Evolutionary conservation across 1,284 basidiomycete species (phyloP).

Genomic region (Papiliotrema flavescens): DNA sequence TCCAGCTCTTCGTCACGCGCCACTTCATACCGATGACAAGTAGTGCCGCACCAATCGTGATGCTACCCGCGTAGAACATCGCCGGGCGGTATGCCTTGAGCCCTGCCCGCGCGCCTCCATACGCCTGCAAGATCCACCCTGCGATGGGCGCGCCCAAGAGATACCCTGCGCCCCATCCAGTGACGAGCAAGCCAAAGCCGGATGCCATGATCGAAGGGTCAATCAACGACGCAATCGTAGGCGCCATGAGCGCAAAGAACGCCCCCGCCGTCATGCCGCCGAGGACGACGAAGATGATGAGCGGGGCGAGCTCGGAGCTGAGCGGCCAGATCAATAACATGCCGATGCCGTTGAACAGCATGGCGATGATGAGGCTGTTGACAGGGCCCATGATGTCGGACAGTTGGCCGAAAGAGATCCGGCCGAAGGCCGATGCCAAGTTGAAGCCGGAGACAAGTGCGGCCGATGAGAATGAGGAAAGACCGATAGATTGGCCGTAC

Average conservation of each 20-base stretch:
- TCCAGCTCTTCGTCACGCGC: constrained; percentile 5
- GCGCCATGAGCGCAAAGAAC: constrained; percentile 34
- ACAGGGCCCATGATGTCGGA: constrained; percentile 21
- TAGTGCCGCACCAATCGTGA: constrained; percentile 12
- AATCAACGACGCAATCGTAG: constrained; percentile 19
- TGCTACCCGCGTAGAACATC: constrained; percentile 28
- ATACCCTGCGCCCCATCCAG: constrained; percentile 25
- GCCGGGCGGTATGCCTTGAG: constrained; percentile 27
- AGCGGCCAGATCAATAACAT: constrained; percentile 26
- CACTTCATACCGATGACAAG: constrained; percentile 6
- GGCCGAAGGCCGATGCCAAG: constrained; percentile 24
- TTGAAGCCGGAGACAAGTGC: constrained; percentile 27
- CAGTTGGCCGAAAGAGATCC: constrained; percentile 25
- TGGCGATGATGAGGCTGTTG: constrained; percentile 16
- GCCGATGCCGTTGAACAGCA: constrained; percentile 13
- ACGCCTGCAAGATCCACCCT: constrained; percentile 24
- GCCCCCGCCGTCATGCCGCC: constrained; percentile 25
- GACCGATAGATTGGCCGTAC: constrained; percentile 36
- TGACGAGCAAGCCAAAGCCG: constrained; percentile 29
- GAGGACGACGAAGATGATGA: constrained; percentile 26
- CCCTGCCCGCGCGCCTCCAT: constrained; percentile 18
- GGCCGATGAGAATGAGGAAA: constrained; percentile 28
- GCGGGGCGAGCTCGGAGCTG: constrained; percentile 15
- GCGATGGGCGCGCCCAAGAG: constrained; percentile 29
- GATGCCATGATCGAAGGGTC: constrained; percentile 16